These are phyloP conservation scores for Elongisporangium undulatum DNA, from an alignment of 352 stramenopile species.

Conservation along the genomic window DNA sequence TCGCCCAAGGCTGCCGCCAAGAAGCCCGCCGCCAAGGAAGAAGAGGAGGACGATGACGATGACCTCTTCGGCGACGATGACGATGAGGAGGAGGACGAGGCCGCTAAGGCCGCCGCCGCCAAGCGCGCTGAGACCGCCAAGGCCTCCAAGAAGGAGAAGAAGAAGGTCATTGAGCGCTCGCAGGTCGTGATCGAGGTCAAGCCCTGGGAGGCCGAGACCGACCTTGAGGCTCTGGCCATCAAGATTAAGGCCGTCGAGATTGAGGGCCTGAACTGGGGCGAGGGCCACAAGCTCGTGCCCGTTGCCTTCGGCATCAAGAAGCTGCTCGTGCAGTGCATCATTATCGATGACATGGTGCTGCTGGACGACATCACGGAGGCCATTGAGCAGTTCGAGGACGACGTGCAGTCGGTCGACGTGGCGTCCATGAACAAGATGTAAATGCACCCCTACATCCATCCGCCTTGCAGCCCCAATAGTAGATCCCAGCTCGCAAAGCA, in stretches of 20 bases:
- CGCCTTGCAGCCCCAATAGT: conserved; percentile 8
- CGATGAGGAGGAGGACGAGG: conserved; percentile 50
- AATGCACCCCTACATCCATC: too few relatives aligned
- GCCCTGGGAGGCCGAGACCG: conserved; percentile 75
- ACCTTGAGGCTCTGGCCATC: conserved; percentile 62
- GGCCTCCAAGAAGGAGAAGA: conserved; percentile 61
- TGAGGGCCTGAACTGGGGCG: conserved; percentile 73
- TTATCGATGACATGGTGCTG: conserved; percentile 77
- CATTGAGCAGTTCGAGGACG: conserved; percentile 80
- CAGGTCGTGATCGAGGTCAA: conserved; percentile 64
- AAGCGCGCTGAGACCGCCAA: conserved; percentile 43
- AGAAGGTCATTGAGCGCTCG: conserved; percentile 56
- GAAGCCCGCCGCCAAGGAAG: conserved; percentile 10
- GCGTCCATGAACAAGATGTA: conserved; percentile 88
- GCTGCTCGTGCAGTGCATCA: conserved; percentile 76
- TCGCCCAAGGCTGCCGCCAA: conserved; percentile 19
- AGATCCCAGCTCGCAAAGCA: conserved; percentile 8
- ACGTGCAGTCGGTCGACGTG: conserved; percentile 82
- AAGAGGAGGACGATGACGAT: conserved; percentile 49
- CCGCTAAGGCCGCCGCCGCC: conserved; percentile 44
- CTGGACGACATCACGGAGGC: conserved; percentile 81
- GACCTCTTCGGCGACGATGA: conserved; percentile 55
- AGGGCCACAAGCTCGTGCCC: conserved; percentile 77
- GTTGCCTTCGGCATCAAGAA: conserved; percentile 88
- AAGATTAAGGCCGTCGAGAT: conserved; percentile 77